phyloP scores from a whole-genome alignment of 2,329 filamentous ascomycete genomes.

The Akanthomyces lecanii region DNA sequence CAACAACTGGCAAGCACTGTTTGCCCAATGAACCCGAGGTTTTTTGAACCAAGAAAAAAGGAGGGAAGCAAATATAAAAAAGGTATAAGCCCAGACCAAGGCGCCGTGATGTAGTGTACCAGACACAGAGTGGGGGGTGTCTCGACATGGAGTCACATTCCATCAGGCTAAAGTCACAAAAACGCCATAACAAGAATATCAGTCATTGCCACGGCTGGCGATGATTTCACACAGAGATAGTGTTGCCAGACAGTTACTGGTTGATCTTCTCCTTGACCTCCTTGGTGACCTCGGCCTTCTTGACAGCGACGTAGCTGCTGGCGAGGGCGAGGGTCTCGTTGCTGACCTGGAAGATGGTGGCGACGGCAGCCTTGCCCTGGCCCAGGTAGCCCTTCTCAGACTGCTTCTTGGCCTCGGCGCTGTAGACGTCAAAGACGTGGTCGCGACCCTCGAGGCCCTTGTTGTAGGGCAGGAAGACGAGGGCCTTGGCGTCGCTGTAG shows the following conservation, averaged over 20 bases:
- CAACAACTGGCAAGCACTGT: conserved; percentile 15
- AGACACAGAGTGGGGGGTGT: not conserved
- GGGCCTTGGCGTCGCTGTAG: conserved; percentile 57
- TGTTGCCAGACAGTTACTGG: conserved; percentile 30
- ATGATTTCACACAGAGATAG: not conserved
- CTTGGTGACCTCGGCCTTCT: conserved; percentile 60
- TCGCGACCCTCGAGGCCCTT: conserved; percentile 59
- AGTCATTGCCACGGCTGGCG: not conserved
- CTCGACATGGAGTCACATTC: conserved; percentile 5
- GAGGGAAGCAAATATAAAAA: not conserved
- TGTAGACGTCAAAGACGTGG: conserved; percentile 55
- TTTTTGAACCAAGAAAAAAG: not conserved
- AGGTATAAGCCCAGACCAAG: conserved; percentile 3
- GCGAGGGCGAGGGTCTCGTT: conserved; percentile 61
- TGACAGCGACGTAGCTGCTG: conserved; percentile 52
- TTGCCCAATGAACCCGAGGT: conserved; percentile 9
- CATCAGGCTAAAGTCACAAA: conserved; percentile 5
- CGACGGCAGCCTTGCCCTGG: conserved; percentile 64
- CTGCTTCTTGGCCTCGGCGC: conserved; percentile 57
- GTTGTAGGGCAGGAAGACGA: conserved; percentile 59
- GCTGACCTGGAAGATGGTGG: conserved; percentile 62
- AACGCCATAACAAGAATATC: conserved; percentile 10
- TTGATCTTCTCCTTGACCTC: conserved; percentile 48
- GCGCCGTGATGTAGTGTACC: conserved; percentile 4
- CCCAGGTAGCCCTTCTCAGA: conserved; percentile 62